Base-by-base conservation (phyloP, 2,329 filamentous ascomycete genomes). In the Exophiala alcalophila region DNA sequence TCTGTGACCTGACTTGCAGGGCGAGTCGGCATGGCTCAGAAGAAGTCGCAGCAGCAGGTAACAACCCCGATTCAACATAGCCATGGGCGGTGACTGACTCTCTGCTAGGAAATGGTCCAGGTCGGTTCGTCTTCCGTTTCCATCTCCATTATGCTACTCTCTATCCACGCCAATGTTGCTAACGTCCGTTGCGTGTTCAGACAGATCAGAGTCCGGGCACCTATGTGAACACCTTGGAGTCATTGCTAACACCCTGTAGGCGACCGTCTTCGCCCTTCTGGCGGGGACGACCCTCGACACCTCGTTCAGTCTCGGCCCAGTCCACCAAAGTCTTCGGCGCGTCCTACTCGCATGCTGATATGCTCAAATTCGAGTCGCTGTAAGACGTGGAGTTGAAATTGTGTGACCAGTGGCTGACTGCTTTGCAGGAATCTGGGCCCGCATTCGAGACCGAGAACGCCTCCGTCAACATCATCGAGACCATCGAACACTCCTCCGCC, bases 51-150 rank as follows among this genome's bases (percentile, higher is more conserved):
- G 54, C 79, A 83, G 62, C 83, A 86, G 79, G 84, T 88, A 70
- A 62, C 74, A 65, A 26, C 5, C 16, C 8, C 5, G n/a, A 41
- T 6, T 20, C 31, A 14, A 43, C 5, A 20, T 18, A 25, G 25
- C 28, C 15, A 40, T 19, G 24, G 29, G 12, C 18, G 25, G 10
- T 11, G 35, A 38, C 40, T 51, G 30, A 49, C 28, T 5, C 14
- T 42, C 16, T 33, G 5, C 73, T n/a, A 97, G 88, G 92, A 98
- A 77, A 98, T 98, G 92, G 87, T 96, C 58, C 91, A 98, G 84
- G 90, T 98, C 74, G 91, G 92, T 97, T 83, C 77, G 82, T 84
- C 59, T 59, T 57, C 60, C 60, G 53, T 47, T 44, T 47, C n/a
- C n/a, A n/a, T n/a, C n/a, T n/a, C n/a, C n/a, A n/a, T n/a, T n/a